phyloP scores from a whole-genome alignment of 2,329 filamentous ascomycete genomes.

The Leptographium procerum region DNA sequence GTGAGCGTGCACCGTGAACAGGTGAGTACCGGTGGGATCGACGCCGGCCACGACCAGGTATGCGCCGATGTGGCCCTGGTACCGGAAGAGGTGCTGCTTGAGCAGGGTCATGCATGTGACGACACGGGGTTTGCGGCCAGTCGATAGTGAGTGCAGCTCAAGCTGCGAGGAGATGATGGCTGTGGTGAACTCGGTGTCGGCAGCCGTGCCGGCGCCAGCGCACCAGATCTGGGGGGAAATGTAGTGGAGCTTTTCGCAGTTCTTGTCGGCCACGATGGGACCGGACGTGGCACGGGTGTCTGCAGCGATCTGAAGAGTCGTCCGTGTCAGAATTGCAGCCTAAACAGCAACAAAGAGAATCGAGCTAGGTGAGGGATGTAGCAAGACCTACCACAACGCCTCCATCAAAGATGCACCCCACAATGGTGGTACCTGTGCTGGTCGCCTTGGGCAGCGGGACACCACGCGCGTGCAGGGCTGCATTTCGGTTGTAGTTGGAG shows the following conservation, averaged over 20 bases:
- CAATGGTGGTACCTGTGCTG: constrained; percentile 97
- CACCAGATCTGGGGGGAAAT: constrained; percentile 99
- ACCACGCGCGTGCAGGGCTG: constrained; percentile 84
- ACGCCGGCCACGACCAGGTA: constrained; percentile 96
- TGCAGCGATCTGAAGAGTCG: constrained; percentile 64
- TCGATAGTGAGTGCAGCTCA: constrained; percentile 92
- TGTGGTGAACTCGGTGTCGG: constrained; percentile 98
- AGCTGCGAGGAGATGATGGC: constrained; percentile 97
- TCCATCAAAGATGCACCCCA: constrained; percentile 91
- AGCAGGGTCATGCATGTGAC: constrained; percentile 99
- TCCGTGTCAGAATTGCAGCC: background rate
- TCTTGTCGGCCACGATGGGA: constrained; percentile 99
- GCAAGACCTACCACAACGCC: constrained; percentile 75
- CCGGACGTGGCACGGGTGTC: constrained; percentile 96
- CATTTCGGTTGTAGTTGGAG: constrained; percentile 99
- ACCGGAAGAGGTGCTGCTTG: constrained; percentile 97
- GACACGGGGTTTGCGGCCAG: constrained; percentile 90
- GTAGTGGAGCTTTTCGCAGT: constrained; percentile 99
- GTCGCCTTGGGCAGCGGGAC: constrained; percentile 95
- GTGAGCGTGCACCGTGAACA: constrained; percentile 98
- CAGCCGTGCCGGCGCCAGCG: constrained; percentile 91
- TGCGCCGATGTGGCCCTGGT: constrained; percentile 95
- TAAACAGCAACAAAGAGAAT: background rate
- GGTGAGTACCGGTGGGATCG: constrained; percentile 86
- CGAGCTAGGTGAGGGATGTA: background rate